Conservation (phyloP, 1,284 basidiomycete genomes). For the Abortiporus biennis region DNA sequence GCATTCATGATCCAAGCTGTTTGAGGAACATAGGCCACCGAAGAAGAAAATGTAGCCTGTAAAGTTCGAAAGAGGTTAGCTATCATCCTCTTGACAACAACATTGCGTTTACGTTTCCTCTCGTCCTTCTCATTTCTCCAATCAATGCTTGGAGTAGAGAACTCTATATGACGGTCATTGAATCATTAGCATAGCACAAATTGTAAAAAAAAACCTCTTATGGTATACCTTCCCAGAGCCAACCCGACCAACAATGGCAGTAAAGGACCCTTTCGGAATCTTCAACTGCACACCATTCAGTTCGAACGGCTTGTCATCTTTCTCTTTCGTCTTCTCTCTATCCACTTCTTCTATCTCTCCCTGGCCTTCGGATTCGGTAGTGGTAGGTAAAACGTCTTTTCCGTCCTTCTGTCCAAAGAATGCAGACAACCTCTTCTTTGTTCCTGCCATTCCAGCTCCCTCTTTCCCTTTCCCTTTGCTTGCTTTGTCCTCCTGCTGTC, state of each 20-base stretch:
- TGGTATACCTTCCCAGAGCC: slow-evolving; percentile 62
- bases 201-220: slow-evolving; percentile 10
- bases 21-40: slow-evolving; percentile 74
- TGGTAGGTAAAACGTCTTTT: slow-evolving; percentile 17
- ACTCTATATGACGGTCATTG: slow-evolving; percentile 34
- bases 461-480: slow-evolving; percentile 10
- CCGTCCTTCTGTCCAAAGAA: slow-evolving; percentile 15
- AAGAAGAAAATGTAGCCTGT: slow-evolving; percentile 58
- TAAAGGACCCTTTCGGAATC: slow-evolving; percentile 57
- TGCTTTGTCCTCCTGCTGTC: slow-evolving; percentile 4
- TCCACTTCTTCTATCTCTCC: slow-evolving; percentile 13
- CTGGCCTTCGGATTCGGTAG: slow-evolving; percentile 6
- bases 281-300: slow-evolving; percentile 51
- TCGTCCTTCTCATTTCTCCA: slow-evolving; percentile 70
- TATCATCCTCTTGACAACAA: neutral
- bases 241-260: slow-evolving; percentile 69
- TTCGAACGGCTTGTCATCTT: slow-evolving; percentile 54
- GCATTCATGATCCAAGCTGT: slow-evolving; percentile 77
- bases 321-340: slow-evolving; percentile 16
- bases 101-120: slow-evolving; percentile 38
- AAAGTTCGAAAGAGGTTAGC: slow-evolving; percentile 9
- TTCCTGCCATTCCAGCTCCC: slow-evolving; percentile 11
- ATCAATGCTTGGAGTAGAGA: slow-evolving; percentile 67
- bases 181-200: too few relatives aligned
- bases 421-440: slow-evolving; percentile 13